phyloP scores from a whole-genome alignment of 2,329 filamentous ascomycete species.

The Botryosphaeria dothidea region DNA sequence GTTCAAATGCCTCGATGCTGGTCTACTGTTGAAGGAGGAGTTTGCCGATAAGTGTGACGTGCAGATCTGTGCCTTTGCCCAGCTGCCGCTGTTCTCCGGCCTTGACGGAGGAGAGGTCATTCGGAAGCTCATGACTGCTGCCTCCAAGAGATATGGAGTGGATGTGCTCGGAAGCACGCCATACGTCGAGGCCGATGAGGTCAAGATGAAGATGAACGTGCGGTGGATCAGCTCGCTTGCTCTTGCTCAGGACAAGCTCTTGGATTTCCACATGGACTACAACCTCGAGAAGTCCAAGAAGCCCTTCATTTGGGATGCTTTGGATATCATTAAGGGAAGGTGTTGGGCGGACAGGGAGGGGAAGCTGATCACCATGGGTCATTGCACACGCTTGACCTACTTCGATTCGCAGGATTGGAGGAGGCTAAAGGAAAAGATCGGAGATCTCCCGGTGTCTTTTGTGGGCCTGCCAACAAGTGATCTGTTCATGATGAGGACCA shows the following conservation, averaged over 20 bases:
- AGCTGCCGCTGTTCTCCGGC: conserved; percentile 66
- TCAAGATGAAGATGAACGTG: conserved; percentile 58
- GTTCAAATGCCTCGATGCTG: conserved; percentile 59
- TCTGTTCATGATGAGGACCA: conserved; percentile 68
- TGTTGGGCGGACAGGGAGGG: conserved; percentile 48
- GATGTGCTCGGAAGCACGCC: conserved; percentile 68
- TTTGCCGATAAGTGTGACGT: conserved; percentile 58
- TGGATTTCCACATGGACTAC: conserved; percentile 75
- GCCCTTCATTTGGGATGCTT: conserved; percentile 56
- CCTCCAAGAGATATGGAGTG: conserved; percentile 47
- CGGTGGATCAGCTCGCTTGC: conserved; percentile 63
- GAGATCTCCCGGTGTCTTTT: conserved; percentile 62
- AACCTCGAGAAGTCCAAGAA: conserved; percentile 55
- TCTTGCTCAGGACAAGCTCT: conserved; percentile 52
- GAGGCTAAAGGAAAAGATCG: conserved; percentile 50
- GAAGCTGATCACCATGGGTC: conserved; percentile 55
- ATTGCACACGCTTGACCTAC: conserved; percentile 67
- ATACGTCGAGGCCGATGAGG: conserved; percentile 62
- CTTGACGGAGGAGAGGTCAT: conserved; percentile 53
- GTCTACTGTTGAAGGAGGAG: conserved; percentile 56
- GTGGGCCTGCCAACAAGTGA: conserved; percentile 71
- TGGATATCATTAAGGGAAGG: conserved; percentile 52
- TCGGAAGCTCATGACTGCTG: conserved; percentile 49
- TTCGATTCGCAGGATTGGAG: conserved; percentile 54
- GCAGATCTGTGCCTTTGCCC: conserved; percentile 71